These are phyloP conservation scores for Multifurca ochricompacta DNA, from an alignment of 768 basidiomycete genomes.

Conservation along the genomic window DNA sequence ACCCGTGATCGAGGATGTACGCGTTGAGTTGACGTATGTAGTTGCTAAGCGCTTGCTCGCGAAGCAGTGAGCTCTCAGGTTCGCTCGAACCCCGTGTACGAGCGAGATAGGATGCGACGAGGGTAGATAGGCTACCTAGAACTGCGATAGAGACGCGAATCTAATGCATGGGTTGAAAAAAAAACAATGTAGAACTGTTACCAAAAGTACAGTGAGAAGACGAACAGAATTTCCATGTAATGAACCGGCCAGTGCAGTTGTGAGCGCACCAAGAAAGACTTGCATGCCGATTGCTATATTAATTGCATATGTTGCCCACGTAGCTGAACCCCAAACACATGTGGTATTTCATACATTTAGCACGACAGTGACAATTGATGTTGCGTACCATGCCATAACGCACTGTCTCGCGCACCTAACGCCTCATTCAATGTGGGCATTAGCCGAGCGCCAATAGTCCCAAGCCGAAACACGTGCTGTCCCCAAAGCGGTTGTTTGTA, in stretches of 20 bases:
- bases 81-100: constrained; percentile 61
- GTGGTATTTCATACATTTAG: not conserved
- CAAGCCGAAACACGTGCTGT: not conserved
- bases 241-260: constrained; percentile 20
- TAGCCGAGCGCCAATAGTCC: not conserved
- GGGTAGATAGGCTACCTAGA: constrained; percentile 49
- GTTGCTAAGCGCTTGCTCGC: constrained; percentile 53
- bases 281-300: constrained; percentile 24
- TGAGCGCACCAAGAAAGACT: constrained; percentile 22
- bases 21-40: constrained; percentile 54
- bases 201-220: not conserved
- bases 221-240: constrained; percentile 9
- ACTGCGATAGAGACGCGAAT: constrained; percentile 30
- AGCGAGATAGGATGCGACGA: constrained; percentile 65
- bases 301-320: constrained; percentile 7
- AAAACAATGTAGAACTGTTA: not conserved
- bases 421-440: not conserved
- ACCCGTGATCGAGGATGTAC: constrained; percentile 48
- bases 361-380: not conserved
- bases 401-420: not conserved
- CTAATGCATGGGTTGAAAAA: constrained; percentile 26
- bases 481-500: not conserved
- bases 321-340: too few species aligned
- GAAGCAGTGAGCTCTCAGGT: constrained; percentile 51
- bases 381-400: not conserved